Evolutionary conservation across 129 eudicot genomes (phyloP).

Genomic region (Tagetes patula): DNA sequence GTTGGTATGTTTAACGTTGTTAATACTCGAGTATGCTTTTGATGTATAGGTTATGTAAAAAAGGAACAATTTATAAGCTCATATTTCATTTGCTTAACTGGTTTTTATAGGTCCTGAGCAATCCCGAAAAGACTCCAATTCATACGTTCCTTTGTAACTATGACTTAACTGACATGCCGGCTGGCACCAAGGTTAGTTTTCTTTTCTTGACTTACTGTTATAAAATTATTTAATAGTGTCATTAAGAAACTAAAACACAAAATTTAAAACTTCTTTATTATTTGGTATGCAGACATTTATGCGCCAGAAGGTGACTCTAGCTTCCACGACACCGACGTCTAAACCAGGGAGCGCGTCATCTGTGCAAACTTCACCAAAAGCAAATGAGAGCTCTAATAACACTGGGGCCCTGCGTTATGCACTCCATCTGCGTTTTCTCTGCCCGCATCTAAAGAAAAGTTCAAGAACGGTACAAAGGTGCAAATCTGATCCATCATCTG

Average conservation of each 20-base stretch:
- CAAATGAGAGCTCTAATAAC: constrained; percentile 49
- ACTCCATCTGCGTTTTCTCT: constrained; percentile 83
- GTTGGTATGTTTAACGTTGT: constrained; percentile 50
- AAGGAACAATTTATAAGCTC: neutral
- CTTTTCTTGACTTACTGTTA: neutral
- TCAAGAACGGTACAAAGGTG: constrained; percentile 44
- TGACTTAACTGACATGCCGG: constrained; percentile 97
- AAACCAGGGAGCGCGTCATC: constrained; percentile 39
- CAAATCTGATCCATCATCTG: constrained; percentile 66
- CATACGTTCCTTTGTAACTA: constrained; percentile 94
- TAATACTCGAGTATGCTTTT: neutral
- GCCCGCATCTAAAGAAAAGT: constrained; percentile 59
- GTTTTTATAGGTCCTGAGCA: constrained; percentile 76
- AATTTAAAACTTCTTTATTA: neutral
- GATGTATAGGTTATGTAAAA: neutral
- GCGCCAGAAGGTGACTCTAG: constrained; percentile 84
- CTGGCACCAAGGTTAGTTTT: constrained; percentile 81
- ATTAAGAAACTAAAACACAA: neutral
- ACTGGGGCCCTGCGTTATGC: constrained; percentile 91
- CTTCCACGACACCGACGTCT: constrained; percentile 41
- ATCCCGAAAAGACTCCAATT: constrained; percentile 95
- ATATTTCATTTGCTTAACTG: constrained; percentile 20
- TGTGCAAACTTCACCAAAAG: constrained; percentile 48
- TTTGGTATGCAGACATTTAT: constrained; percentile 62
- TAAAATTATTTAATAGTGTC: neutral